Percentiles rank a stretch among this genome's conserved stretches.
These are phyloP conservation scores for Fusarium veterinarium DNA, from an alignment of 2,329 filamentous ascomycete genomes.

Conservation along the genomic window DNA sequence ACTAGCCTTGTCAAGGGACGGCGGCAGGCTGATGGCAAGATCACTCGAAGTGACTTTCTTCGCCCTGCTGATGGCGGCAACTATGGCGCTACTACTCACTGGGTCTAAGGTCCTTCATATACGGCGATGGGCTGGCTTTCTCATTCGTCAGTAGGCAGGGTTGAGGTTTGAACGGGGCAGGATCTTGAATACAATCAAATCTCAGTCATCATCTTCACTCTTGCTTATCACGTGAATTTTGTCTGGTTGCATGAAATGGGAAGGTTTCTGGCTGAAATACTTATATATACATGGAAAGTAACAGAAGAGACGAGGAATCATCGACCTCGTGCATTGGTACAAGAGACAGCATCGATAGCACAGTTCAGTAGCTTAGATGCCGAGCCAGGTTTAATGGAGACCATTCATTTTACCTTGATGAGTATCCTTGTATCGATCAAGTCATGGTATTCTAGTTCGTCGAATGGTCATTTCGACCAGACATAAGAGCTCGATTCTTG, in stretches of 20 bases:
- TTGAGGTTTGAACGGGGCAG: background rate
- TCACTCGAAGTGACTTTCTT: background rate
- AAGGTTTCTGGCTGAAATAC: too few species aligned
- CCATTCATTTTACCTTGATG: too few species aligned
- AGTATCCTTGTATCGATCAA: background rate
- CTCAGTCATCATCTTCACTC: background rate
- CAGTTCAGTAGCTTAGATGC: background rate
- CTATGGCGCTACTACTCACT: background rate
- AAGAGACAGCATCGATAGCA: background rate
- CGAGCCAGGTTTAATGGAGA: too few species aligned
- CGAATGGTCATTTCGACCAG: background rate
- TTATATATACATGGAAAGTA: background rate
- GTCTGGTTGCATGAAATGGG: accelerated
- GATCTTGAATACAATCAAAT: background rate
- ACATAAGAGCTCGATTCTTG: background rate
- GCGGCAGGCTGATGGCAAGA: background rate
- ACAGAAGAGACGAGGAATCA: too few species aligned
- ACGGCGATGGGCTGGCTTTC: background rate
- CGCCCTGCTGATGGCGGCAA: background rate
- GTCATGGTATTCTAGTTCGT: background rate
- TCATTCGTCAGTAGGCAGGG: background rate
- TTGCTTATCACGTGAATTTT: background rate
- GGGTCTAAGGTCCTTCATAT: background rate
- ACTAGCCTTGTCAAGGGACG: background rate
- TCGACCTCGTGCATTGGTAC: background rate